Evolutionary conservation across 192 early-diverging fungal genomes (phyloP).

Genomic region (Thoreauomyces humboldtii): DNA sequence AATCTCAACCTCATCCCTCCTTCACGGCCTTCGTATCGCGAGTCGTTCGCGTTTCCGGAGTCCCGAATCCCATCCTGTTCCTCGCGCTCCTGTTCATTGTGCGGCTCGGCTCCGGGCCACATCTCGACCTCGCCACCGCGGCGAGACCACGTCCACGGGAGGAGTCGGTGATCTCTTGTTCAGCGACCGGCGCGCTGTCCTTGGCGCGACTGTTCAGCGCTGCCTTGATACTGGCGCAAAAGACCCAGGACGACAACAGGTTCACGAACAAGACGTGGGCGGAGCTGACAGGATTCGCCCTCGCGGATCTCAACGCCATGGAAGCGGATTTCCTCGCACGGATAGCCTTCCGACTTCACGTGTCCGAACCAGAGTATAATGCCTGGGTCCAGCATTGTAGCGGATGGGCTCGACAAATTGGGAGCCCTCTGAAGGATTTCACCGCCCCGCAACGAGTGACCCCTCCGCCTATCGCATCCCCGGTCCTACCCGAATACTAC

Average conservation of each 20-base stretch:
- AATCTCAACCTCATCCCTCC: conserved; percentile 9
- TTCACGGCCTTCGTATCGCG: conserved; percentile 20
- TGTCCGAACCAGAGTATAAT: background rate
- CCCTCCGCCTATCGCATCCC: background rate
- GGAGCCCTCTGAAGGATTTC: background rate
- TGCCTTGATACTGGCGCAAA: conserved; percentile 30
- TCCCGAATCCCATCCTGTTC: conserved; percentile 8
- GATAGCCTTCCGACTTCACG: conserved; percentile 14
- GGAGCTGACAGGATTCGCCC: conserved; percentile 2
- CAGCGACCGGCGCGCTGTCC: background rate
- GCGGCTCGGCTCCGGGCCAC: conserved; percentile 4
- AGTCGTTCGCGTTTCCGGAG: conserved; percentile 6
- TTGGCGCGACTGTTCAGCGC: conserved; percentile 5
- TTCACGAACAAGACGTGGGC: conserved; percentile 32
- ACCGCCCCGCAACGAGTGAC: background rate
- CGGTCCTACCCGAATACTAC: background rate
- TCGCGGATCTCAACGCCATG: conserved; percentile 24
- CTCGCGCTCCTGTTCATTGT: conserved; percentile 21
- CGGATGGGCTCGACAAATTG: conserved; percentile 2
- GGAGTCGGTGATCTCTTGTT: no score
- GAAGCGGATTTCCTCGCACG: conserved; percentile 20
- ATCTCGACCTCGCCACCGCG: background rate
- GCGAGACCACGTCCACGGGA: background rate
- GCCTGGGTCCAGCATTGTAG: conserved; percentile 17
- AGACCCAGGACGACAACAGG: conserved; percentile 24